Conservation (phyloP, 306 rosid species). For the Sphenostylis stenocarpa region DNA sequence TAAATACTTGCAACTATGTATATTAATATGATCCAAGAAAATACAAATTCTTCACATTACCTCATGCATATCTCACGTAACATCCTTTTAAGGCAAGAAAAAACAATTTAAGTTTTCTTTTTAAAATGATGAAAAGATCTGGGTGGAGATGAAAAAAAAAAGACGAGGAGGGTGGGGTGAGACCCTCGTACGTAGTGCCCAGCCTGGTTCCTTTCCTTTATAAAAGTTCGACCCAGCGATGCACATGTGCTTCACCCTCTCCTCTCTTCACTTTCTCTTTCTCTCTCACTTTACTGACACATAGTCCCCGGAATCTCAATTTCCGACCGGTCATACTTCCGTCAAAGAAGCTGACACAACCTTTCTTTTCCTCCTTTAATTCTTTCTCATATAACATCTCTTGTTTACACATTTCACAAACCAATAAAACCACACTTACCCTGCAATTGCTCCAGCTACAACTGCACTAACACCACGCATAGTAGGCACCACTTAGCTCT, state of each 20-base stretch:
- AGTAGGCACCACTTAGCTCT: slow-evolving; percentile 4
- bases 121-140: neutral
- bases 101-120: too few species aligned
- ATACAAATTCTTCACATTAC: neutral
- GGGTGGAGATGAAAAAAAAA: neutral
- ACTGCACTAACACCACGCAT: slow-evolving; percentile 22
- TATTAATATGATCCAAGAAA: neutral
- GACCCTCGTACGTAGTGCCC: neutral
- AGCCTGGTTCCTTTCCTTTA: slow-evolving; percentile 8
- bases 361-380: slow-evolving; percentile 34
- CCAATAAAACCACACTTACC: slow-evolving; percentile 9
- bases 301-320: slow-evolving; percentile 29
- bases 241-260: slow-evolving; percentile 2
- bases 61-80: slow-evolving; percentile 3
- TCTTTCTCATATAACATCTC: neutral
- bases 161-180: neutral
- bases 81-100: neutral
- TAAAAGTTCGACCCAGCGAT: slow-evolving; percentile 24
- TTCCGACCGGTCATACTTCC: slow-evolving; percentile 35
- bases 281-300: slow-evolving; percentile 6
- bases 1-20: neutral
- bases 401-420: neutral
- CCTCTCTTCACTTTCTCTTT: neutral
- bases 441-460: slow-evolving; percentile 3
- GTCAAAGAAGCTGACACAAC: slow-evolving; percentile 37